Percentiles rank a stretch among this genome's conserved stretches.
These are phyloP conservation scores for Candida coquimbonensis DNA, from an alignment of 805 yeast species.

Conservation along the genomic window DNA sequence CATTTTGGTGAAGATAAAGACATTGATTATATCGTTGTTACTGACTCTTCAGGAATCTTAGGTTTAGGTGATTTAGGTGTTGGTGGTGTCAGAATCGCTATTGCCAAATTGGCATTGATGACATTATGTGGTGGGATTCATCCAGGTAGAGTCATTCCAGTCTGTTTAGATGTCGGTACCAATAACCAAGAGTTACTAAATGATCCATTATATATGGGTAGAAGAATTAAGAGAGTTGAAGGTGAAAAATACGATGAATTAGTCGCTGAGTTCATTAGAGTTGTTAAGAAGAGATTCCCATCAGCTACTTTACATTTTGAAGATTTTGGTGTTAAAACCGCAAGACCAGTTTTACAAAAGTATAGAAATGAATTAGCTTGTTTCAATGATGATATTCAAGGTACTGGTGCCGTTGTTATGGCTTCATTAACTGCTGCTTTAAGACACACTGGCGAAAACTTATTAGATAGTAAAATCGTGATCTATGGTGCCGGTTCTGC, in stretches of 20 bases:
- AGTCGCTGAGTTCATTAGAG: constrained; percentile 68
- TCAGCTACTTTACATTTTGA: constrained; percentile 91
- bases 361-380: constrained; percentile 74
- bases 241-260: constrained; percentile 84
- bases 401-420: constrained; percentile 98
- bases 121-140: constrained; percentile 95
- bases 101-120: constrained; percentile 91
- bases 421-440: constrained; percentile 90
- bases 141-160: constrained; percentile 90
- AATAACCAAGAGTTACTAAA: constrained; percentile 71
- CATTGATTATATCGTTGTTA: constrained; percentile 89
- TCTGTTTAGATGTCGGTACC: constrained; percentile 90
- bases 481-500: constrained; percentile 97
- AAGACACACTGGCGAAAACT: constrained; percentile 61
- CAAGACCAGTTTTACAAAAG: constrained; percentile 71
- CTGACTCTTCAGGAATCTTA: constrained; percentile 93
- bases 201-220: constrained; percentile 91
- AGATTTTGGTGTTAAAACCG: constrained; percentile 92
- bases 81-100: constrained; percentile 89
- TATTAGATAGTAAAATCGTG: constrained; percentile 59
- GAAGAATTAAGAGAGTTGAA: constrained; percentile 74
- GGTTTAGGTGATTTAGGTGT: constrained; percentile 99
- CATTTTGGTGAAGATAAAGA: constrained; percentile 83
- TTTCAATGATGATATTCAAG: constrained; percentile 97
- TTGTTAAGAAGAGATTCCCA: constrained; percentile 74